Conservation (phyloP, 2,329 filamentous ascomycete species). For the Botrytis deweyae region DNA sequence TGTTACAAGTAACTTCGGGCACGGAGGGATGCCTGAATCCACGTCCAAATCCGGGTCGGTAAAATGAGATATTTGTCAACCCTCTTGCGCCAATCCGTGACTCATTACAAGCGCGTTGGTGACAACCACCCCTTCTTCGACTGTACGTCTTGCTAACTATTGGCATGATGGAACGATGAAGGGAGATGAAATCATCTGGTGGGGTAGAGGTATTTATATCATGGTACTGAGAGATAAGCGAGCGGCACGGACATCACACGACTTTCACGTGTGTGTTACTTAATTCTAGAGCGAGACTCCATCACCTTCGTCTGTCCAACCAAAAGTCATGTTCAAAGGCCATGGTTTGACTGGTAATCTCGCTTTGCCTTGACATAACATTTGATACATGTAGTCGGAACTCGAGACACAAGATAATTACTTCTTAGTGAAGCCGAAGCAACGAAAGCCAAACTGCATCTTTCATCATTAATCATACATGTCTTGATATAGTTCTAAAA, state of each 20-base stretch:
- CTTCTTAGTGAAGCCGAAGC: background rate
- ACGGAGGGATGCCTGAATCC: background rate
- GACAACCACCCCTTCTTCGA: too few species aligned
- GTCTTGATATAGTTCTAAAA: background rate
- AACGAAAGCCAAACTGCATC: background rate
- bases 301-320: background rate
- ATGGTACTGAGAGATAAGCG: background rate
- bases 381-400: background rate
- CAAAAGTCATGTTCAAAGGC: background rate
- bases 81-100: background rate
- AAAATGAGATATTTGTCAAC: background rate
- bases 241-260: background rate
- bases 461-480: background rate
- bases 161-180: background rate
- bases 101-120: accelerated
- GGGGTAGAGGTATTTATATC: background rate
- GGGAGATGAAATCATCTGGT: background rate
- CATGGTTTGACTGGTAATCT: background rate
- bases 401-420: background rate
- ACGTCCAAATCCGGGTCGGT: background rate
- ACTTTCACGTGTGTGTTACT: background rate
- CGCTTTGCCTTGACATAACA: too few species aligned
- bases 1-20: background rate
- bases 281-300: background rate
- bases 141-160: background rate